Evolutionary conservation across 257 asterid species (phyloP).

Genomic region (Solanum virginianum): DNA sequence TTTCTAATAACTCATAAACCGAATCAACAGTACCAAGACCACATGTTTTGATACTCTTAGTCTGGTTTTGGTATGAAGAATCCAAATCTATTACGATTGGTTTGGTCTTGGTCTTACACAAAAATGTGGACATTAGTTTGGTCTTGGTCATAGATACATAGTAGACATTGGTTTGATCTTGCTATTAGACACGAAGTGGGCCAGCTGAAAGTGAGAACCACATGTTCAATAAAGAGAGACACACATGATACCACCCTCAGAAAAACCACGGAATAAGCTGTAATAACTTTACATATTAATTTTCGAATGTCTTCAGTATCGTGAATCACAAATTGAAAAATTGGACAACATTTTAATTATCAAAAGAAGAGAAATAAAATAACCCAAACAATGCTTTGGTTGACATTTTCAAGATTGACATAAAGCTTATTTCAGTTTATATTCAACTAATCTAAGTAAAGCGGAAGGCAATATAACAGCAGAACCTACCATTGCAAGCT

Average conservation of each 20-base stretch:
- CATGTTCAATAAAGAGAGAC: background rate
- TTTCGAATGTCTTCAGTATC: background rate
- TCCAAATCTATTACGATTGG: background rate
- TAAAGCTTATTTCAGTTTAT: background rate
- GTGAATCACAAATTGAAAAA: background rate
- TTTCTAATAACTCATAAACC: background rate
- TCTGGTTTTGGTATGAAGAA: background rate
- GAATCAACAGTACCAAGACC: background rate
- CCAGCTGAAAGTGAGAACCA: background rate
- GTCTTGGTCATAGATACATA: background rate
- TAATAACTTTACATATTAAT: background rate
- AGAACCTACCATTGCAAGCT: conserved; percentile 68
- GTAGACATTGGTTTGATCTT: background rate
- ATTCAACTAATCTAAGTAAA: background rate
- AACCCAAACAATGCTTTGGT: background rate
- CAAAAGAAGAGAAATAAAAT: background rate
- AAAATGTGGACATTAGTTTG: background rate
- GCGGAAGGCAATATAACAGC: conserved; percentile 1
- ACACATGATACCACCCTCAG: background rate
- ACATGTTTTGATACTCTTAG: background rate
- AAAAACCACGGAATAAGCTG: background rate
- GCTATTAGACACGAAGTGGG: background rate
- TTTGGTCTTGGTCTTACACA: background rate
- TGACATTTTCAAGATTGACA: background rate
- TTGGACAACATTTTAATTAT: background rate